These are phyloP conservation scores for Phyllachora maydis DNA, from an alignment of 2,329 filamentous ascomycete genomes.

Conservation along the genomic window DNA sequence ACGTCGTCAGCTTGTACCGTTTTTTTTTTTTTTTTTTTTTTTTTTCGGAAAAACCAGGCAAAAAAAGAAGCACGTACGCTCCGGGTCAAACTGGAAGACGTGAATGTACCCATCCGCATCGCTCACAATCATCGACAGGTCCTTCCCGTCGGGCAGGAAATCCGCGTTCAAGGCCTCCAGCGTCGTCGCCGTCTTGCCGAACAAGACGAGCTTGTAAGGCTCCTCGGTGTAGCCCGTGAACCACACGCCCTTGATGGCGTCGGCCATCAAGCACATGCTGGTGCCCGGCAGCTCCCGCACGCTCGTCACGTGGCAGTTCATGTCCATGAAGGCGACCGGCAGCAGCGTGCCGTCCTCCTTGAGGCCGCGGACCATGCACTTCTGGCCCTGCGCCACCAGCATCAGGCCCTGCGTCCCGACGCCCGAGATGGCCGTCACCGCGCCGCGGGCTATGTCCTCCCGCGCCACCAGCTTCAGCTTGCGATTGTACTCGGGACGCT, in stretches of 20 bases:
- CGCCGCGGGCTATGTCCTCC: constrained; percentile 80
- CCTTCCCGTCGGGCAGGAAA: constrained; percentile 69
- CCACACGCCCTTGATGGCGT: constrained; percentile 87
- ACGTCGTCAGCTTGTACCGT: constrained; percentile 8
- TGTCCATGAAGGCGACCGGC: constrained; percentile 92
- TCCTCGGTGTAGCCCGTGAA: constrained; percentile 94
- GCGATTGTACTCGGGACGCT: constrained; percentile 64
- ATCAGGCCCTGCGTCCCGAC: constrained; percentile 76
- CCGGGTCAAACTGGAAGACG: constrained; percentile 82
- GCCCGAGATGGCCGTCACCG: constrained; percentile 69
- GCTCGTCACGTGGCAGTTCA: constrained; percentile 83
- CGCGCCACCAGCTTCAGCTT: constrained; percentile 71
- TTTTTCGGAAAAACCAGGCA: too few species aligned
- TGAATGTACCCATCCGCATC: constrained; percentile 78
- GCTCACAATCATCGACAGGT: constrained; percentile 63
- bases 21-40: too few species aligned
- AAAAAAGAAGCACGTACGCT: constrained; percentile 38
- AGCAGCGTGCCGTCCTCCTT: constrained; percentile 88
- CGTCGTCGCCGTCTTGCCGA: constrained; percentile 65
- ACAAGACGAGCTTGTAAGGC: constrained; percentile 84
- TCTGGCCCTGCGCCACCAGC: constrained; percentile 83
- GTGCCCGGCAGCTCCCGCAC: constrained; percentile 67
- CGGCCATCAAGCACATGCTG: constrained; percentile 70
- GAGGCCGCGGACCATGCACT: constrained; percentile 87
- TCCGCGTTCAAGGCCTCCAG: constrained; percentile 68